Base-by-base conservation (phyloP, 208 protist species). In the Histomonas meleagridis region DNA sequence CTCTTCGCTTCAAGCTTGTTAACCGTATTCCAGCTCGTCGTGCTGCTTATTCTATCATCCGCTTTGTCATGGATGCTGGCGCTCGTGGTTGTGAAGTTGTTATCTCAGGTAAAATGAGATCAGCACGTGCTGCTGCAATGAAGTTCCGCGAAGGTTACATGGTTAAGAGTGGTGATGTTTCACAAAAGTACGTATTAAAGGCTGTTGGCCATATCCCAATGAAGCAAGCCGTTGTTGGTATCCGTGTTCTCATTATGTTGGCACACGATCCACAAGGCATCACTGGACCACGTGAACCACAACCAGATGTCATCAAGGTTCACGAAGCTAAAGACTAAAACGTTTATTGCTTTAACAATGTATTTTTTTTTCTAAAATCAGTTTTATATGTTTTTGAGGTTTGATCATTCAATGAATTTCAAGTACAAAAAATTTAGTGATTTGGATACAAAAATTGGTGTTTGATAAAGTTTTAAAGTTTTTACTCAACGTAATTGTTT, bases 71-170 rank as follows among this genome's bases (percentile, higher is more conserved):
- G 62, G 62, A 69, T 69, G 62, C 21, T 23, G 55, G n/a, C n/a
- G n/a, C n/a, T n/a, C n/a, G n/a, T n/a, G n/a, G 98, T 95, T 97
- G 96, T 95, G 98, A 99, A 95, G 97, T 99, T 91, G 96, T 97
- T 92, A 97, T 99, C 60, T 96, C 97, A 79, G 98, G 98, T 94
- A 99, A 99, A 96, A 95, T 99, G 78, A 97, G 98, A 93, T 97
- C 96, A 62, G 90, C 92, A 95, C 97, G 98, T 95, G 98, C 98
- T 81, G 99, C 99, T 96, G 93, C 94, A 92, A 98, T 99, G 97
- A 99, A 99, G 94, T 99, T 99, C 97, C 95, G 95, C 81, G 98
- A 99, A 91, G 98, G 98, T 91, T 99, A 99, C 95, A 99, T 99
- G 97, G 97, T 99, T 95, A 97, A 97, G 94, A 97, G 97, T 72